Conservation (phyloP, 2,329 filamentous ascomycete genomes). For the Orbilia javanica region DNA sequence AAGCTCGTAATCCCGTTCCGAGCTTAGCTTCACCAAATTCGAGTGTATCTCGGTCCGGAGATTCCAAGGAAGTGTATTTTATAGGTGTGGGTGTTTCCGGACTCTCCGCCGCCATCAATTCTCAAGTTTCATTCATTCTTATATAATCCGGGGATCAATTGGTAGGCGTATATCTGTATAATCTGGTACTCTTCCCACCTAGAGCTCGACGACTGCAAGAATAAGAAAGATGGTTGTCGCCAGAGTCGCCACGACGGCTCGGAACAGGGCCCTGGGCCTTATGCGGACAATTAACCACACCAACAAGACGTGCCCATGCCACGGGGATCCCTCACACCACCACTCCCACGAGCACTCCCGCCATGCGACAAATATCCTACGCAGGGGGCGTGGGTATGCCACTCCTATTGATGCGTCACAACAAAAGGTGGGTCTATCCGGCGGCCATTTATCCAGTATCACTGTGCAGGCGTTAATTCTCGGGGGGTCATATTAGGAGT, state of each 20-base stretch:
- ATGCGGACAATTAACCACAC: conserved; percentile 55
- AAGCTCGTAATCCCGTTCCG: conserved; percentile 24
- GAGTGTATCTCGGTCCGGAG: conserved; percentile 41
- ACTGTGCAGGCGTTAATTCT: not conserved
- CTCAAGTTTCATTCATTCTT: not conserved
- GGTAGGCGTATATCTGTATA: not conserved
- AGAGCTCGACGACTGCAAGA: not conserved
- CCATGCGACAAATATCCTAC: conserved; percentile 65
- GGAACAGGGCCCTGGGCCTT: conserved; percentile 50
- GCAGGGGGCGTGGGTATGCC: conserved; percentile 71
- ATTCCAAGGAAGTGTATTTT: conserved; percentile 1
- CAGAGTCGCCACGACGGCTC: conserved; percentile 48
- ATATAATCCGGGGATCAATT: not conserved
- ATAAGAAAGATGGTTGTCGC: conserved; percentile 40
- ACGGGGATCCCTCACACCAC: conserved; percentile 86
- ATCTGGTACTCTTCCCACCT: not conserved
- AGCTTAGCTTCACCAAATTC: conserved; percentile 28
- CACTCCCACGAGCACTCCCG: conserved; percentile 67
- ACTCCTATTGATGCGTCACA: conserved; percentile 79
- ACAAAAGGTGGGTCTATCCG: conserved; percentile 71
- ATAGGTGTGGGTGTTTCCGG: not conserved
- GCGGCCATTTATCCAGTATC: not conserved
- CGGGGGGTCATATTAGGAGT: conserved; percentile 71
- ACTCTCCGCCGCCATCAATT: not conserved
- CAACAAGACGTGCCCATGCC: conserved; percentile 80